A percentile compares a stretch with the other conserved stretches of the same genome.
phyloP scores from a whole-genome alignment of 352 stramenopile genomes.

The Phytophthora fragariae region DNA sequence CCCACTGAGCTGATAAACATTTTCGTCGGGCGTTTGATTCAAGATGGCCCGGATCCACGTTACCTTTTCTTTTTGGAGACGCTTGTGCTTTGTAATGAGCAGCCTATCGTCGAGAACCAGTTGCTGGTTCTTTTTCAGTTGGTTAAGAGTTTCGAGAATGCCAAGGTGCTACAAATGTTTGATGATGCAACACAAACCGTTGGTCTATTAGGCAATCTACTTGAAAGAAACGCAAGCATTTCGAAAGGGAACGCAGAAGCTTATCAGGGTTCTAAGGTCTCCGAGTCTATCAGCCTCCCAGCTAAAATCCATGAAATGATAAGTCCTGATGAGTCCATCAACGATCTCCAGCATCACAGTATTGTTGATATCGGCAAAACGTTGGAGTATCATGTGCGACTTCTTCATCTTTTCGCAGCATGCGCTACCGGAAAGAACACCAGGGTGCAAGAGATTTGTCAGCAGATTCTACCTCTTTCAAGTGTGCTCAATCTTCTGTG shows the following conservation, averaged over 20 bases:
- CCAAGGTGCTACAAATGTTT: constrained; percentile 60
- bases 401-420: constrained; percentile 69
- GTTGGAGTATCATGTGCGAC: constrained; percentile 63
- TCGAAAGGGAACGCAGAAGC: constrained; percentile 7
- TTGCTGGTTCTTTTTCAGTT: constrained; percentile 73
- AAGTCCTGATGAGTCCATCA: neutral
- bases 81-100: constrained; percentile 63
- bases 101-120: constrained; percentile 71
- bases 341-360: constrained; percentile 1
- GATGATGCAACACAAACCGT: constrained; percentile 47
- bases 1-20: constrained; percentile 66
- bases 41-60: constrained; percentile 51
- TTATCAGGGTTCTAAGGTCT: neutral
- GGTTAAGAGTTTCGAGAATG: constrained; percentile 67
- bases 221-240: constrained; percentile 32
- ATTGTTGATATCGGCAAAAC: constrained; percentile 34
- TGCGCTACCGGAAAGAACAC: constrained; percentile 71
- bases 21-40: constrained; percentile 55
- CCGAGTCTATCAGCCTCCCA: neutral
- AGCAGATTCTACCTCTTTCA: constrained; percentile 63
- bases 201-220: constrained; percentile 41
- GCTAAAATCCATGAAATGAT: neutral
- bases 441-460: constrained; percentile 69
- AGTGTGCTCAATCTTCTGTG: constrained; percentile 52
- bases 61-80: constrained; percentile 74